A percentile compares a stretch with the other conserved stretches of the same genome.
Evolutionary conservation across 805 yeast species (phyloP).

Genomic region (Wickerhamiella lipophila): DNA sequence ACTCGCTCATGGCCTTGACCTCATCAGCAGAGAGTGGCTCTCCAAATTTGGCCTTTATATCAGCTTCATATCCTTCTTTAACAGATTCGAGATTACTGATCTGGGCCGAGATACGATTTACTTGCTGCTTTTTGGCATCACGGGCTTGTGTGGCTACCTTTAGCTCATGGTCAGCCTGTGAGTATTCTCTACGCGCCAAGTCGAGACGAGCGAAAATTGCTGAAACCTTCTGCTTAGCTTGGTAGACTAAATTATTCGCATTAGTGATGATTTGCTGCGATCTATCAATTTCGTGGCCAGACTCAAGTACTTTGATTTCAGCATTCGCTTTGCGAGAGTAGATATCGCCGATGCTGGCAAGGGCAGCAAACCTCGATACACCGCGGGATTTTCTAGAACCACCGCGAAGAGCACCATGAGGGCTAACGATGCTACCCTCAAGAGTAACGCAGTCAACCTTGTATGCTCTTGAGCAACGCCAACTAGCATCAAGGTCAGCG

Average conservation of each 20-base stretch:
- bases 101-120: background rate
- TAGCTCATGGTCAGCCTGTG: background rate
- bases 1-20: background rate
- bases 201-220: conserved; percentile 1
- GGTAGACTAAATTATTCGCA: background rate
- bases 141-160: background rate
- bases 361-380: conserved; percentile 1
- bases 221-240: conserved; percentile 1
- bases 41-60: background rate
- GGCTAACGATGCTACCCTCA: conserved; percentile 84
- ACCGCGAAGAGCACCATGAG: conserved; percentile 74
- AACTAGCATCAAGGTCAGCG: conserved; percentile 52
- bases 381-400: conserved; percentile 32
- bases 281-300: background rate
- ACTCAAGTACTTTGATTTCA: background rate
- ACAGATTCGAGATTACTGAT: background rate
- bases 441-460: conserved; percentile 69
- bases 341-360: background rate
- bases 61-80: background rate
- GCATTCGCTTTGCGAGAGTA: background rate
- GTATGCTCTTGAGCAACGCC: conserved; percentile 47
- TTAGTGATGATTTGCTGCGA: conserved; percentile 4
- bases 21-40: conserved; percentile 1
- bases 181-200: conserved; percentile 4
- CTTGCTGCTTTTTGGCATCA: background rate